These are phyloP conservation scores for Apiotrichum veenhuisii DNA, from an alignment of 1,284 basidiomycete species.

Conservation along the genomic window DNA sequence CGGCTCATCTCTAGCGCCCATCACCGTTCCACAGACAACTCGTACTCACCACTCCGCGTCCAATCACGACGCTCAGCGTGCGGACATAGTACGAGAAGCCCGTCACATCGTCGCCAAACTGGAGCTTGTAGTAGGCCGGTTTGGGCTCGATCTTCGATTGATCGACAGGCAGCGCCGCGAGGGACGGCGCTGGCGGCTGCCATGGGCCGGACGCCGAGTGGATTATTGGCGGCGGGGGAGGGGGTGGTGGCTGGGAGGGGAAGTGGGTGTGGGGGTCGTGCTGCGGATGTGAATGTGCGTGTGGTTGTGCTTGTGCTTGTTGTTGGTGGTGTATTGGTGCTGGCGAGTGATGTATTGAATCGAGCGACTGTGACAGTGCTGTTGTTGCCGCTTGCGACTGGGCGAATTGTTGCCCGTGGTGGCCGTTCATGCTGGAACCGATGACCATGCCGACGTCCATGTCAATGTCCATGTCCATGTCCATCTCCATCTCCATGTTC, in stretches of 20 bases:
- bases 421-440: background rate
- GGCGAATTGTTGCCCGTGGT: no score
- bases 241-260: background rate
- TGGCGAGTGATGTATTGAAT: no score
- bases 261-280: background rate
- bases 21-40: no score
- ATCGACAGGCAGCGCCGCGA: slow-evolving; percentile 47
- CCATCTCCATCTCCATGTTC: no score
- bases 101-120: slow-evolving; percentile 48
- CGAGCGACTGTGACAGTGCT: no score
- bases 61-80: slow-evolving; percentile 47
- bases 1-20: no score
- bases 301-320: background rate
- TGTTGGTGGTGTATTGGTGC: no score
- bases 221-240: background rate
- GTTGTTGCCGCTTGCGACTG: background rate
- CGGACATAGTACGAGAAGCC: slow-evolving; percentile 50
- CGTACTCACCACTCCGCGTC: slow-evolving; percentile 42
- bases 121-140: slow-evolving; percentile 50
- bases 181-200: slow-evolving; percentile 42
- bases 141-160: slow-evolving; percentile 47
- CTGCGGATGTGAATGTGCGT: background rate
- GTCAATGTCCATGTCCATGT: background rate
- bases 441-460: background rate
- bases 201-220: slow-evolving; percentile 21